Percentiles rank a stretch among this genome's conserved stretches.
These are phyloP conservation scores for Boletus rubroflammeus DNA, from an alignment of 768 basidiomycete species.

Conservation along the genomic window DNA sequence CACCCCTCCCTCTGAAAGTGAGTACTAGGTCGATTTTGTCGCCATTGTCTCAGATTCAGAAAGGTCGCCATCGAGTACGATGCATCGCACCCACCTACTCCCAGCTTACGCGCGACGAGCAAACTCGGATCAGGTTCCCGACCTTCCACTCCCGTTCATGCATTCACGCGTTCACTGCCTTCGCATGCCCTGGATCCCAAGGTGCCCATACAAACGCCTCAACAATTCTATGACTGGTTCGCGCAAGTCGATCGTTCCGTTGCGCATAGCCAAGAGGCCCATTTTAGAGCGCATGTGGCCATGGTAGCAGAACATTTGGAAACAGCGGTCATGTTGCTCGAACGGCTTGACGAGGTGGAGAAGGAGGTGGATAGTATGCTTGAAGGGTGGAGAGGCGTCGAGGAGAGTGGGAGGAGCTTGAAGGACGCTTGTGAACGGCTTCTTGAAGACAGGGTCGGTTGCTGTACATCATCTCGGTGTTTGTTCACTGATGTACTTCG, in stretches of 20 bases:
- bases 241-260: slow-evolving; percentile 84
- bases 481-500: not conserved
- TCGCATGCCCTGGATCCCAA: slow-evolving; percentile 67
- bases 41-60: slow-evolving; percentile 30
- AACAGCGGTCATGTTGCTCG: slow-evolving; percentile 73
- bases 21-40: slow-evolving; percentile 10
- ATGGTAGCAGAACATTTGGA: slow-evolving; percentile 72
- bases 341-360: slow-evolving; percentile 70
- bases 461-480: not conserved
- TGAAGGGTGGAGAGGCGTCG: slow-evolving; percentile 81
- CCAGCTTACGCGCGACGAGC: slow-evolving; percentile 33
- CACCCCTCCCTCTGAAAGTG: slow-evolving; percentile 76
- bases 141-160: slow-evolving; percentile 40
- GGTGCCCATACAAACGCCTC: slow-evolving; percentile 80
- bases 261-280: slow-evolving; percentile 89
- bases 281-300: slow-evolving; percentile 82
- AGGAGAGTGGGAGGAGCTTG: slow-evolving; percentile 87
- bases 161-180: slow-evolving; percentile 17
- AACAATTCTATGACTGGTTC: slow-evolving; percentile 98
- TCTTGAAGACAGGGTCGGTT: slow-evolving; percentile 81
- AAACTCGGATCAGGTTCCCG: slow-evolving; percentile 43
- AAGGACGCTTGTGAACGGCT: slow-evolving; percentile 89
- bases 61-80: slow-evolving; percentile 43
- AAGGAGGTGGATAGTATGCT: slow-evolving; percentile 76
- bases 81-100: slow-evolving; percentile 31